phyloP scores from a whole-genome alignment of 2,329 filamentous ascomycete genomes.

The Blastomyces gilchristii region DNA sequence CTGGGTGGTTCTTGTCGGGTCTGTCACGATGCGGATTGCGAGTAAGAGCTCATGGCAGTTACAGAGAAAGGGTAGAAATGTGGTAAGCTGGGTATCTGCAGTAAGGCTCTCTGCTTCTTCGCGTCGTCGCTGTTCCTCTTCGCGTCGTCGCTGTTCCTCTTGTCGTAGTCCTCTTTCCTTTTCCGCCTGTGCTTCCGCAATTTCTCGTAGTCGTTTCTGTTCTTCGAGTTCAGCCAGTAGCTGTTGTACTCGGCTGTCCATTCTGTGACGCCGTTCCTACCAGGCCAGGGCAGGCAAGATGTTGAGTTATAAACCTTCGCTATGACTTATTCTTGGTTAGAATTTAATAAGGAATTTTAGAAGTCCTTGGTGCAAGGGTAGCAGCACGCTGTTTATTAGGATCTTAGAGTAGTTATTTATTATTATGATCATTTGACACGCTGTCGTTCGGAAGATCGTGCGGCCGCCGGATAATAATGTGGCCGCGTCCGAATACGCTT shows the following conservation, averaged over 20 bases:
- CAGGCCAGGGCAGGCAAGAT: too few relatives aligned
- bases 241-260: slow-evolving; percentile 5
- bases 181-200: background rate
- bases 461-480: too few relatives aligned
- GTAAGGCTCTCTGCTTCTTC: slow-evolving; percentile 7
- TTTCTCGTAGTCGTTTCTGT: slow-evolving; percentile 7
- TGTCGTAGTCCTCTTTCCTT: background rate
- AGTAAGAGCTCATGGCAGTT: slow-evolving; percentile 13
- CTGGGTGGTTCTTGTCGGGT: slow-evolving; percentile 13
- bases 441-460: too few relatives aligned
- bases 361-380: too few relatives aligned
- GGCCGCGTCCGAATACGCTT: too few relatives aligned
- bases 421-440: too few relatives aligned
- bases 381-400: too few relatives aligned
- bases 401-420: too few relatives aligned
- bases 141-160: too few relatives aligned
- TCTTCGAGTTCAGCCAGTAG: slow-evolving; percentile 6
- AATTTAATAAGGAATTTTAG: too few relatives aligned
- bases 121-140: slow-evolving; percentile 3
- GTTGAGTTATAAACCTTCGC: too few relatives aligned
- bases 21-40: slow-evolving; percentile 11
- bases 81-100: slow-evolving; percentile 7
- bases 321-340: too few relatives aligned
- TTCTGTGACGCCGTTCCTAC: background rate
- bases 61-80: slow-evolving; percentile 5